Percentiles rank a stretch among this genome's conserved stretches.
phyloP scores from a whole-genome alignment of 2,329 filamentous ascomycete species.

The Penicillium sp. region DNA sequence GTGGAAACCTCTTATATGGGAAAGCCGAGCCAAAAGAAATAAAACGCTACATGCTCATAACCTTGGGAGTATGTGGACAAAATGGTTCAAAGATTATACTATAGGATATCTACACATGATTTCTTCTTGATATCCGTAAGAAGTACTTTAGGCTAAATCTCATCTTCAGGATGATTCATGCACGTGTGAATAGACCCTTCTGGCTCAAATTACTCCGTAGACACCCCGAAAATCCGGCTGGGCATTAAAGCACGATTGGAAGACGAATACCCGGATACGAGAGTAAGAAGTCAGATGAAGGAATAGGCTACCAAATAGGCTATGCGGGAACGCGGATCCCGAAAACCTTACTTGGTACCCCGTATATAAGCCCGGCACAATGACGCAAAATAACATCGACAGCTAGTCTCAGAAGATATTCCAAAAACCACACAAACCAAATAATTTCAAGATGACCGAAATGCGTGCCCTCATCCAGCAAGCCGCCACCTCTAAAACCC shows the following conservation, averaged over 20 bases:
- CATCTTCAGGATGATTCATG: no score
- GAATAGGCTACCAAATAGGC: conserved; percentile 4
- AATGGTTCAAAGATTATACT: no score
- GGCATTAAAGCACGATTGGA: background rate
- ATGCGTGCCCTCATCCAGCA: conserved; percentile 1
- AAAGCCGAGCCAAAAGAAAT: no score
- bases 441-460: background rate
- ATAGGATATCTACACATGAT: no score
- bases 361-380: background rate
- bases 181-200: background rate
- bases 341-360: background rate
- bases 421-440: background rate
- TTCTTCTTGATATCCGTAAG: no score
- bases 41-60: no score
- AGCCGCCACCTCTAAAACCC: background rate
- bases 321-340: background rate
- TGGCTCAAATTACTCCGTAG: background rate
- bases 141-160: no score
- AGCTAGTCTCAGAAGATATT: background rate
- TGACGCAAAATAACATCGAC: background rate
- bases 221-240: background rate
- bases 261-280: background rate
- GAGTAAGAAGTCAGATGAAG: background rate
- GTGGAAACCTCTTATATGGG: no score
- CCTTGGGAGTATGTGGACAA: no score